A percentile compares a stretch with the other conserved stretches of the same genome.
Conservation (phyloP, 1,284 basidiomycete species). For the Ganoderma resinaceum region DNA sequence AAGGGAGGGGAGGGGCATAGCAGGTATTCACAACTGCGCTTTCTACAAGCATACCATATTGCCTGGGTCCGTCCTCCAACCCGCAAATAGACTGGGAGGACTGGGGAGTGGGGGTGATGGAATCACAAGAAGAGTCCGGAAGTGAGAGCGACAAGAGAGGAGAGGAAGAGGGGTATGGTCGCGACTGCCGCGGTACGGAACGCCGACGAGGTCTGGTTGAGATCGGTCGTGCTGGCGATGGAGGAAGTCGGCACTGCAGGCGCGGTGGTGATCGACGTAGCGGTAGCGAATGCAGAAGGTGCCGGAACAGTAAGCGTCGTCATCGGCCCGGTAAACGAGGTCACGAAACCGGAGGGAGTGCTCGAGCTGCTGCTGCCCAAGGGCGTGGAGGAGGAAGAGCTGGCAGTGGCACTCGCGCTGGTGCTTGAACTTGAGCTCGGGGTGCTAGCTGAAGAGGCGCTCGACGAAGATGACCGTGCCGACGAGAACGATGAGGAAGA, state of each 20-base stretch:
- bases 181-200: not conserved
- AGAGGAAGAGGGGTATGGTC: conserved; percentile 13
- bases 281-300: not conserved
- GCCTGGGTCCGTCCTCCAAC: not conserved
- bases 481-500: not conserved
- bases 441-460: not conserved
- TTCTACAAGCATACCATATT: conserved; percentile 1
- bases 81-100: no score
- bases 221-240: no score
- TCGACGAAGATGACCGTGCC: not conserved
- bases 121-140: conserved; percentile 14
- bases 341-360: not conserved
- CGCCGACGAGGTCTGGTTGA: not conserved
- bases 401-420: not conserved
- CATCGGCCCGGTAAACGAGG: not conserved
- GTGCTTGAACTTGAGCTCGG: not conserved
- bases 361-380: not conserved
- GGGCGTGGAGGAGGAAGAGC: not conserved
- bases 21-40: not conserved
- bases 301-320: conserved; percentile 9
- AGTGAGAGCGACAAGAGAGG: conserved; percentile 4
- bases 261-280: not conserved
- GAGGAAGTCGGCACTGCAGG: conserved; percentile 4
- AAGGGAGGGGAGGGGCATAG: not conserved
- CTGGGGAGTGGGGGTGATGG: not conserved